Conservation (phyloP, 108 stramenopile species). For the Cyclotella atomus region DNA sequence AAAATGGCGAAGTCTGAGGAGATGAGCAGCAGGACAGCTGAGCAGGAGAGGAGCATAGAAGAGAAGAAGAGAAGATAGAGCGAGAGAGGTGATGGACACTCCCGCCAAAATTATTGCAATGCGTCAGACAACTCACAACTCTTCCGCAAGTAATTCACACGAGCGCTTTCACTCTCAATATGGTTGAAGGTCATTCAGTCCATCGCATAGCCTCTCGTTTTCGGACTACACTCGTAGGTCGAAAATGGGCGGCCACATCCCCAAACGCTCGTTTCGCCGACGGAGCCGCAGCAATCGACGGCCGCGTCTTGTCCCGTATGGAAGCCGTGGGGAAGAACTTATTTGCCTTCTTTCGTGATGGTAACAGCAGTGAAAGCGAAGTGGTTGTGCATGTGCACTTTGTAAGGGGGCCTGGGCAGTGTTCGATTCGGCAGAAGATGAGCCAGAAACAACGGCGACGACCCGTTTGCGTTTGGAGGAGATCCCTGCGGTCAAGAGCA, state of each 20-base stretch:
- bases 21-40: too few relatives aligned
- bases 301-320: conserved; percentile 55
- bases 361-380: conserved; percentile 11
- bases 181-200: conserved; percentile 77
- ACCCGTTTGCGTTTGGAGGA: conserved; percentile 66
- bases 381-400: conserved; percentile 56
- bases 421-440: conserved; percentile 39
- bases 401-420: conserved; percentile 80
- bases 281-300: conserved; percentile 61
- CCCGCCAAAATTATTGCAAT: too few relatives aligned
- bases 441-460: conserved; percentile 61
- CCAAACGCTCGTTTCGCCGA: conserved; percentile 75
- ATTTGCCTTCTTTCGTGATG: conserved; percentile 67
- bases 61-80: too few relatives aligned
- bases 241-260: conserved; percentile 54
- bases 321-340: conserved; percentile 85
- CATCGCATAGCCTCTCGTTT: conserved; percentile 70
- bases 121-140: neutral
- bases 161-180: conserved; percentile 22
- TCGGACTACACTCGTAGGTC: conserved; percentile 61
- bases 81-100: too few relatives aligned
- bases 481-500: neutral
- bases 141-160: neutral
- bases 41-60: too few relatives aligned
- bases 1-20: too few relatives aligned